Conservation (phyloP, 371 early-diverging fungal genomes). For the Apophysomyces elegans region DNA sequence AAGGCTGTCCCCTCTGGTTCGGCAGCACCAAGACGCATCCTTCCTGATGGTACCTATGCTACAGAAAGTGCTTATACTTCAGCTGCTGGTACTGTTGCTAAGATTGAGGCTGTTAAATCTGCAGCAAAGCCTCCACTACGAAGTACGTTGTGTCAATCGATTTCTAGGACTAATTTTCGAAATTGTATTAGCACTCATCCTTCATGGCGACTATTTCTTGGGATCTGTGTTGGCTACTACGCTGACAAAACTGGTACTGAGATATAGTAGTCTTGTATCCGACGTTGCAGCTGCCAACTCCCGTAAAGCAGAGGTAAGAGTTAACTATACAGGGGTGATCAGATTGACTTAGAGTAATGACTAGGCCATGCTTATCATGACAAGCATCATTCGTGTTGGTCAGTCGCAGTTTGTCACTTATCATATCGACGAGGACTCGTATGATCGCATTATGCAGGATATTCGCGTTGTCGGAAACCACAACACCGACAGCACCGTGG, state of each 20-base stretch:
- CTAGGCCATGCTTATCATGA: conserved; percentile 94
- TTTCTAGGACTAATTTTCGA: neutral
- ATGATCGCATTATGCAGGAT: conserved; percentile 90
- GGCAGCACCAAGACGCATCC: conserved; percentile 74
- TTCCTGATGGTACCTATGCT: conserved; percentile 97
- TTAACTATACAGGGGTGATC: neutral
- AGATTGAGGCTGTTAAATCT: conserved; percentile 67
- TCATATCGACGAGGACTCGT: conserved; percentile 96
- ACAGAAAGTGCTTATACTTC: conserved; percentile 86
- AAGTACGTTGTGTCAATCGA: conserved; percentile 25
- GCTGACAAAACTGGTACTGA: conserved; percentile 87
- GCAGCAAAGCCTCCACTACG: conserved; percentile 79
- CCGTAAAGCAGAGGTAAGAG: conserved; percentile 72
- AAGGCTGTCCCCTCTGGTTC: conserved; percentile 39
- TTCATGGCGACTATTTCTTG: conserved; percentile 92
- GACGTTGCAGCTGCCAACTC: conserved; percentile 68
- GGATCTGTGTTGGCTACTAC: conserved; percentile 88
- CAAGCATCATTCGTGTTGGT: conserved; percentile 92
- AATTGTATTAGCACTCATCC: conserved; percentile 62
- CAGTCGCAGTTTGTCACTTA: conserved; percentile 81
- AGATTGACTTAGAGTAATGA: neutral
- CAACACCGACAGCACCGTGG: conserved; percentile 56
- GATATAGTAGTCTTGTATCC: conserved; percentile 58
- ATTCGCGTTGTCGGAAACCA: conserved; percentile 78
- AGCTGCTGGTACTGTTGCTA: conserved; percentile 45